Evolutionary conservation across 2,329 filamentous ascomycete species (phyloP), one percentile per base, ranked within the genome.

Genomic region (Capronia epimyces): DNA sequence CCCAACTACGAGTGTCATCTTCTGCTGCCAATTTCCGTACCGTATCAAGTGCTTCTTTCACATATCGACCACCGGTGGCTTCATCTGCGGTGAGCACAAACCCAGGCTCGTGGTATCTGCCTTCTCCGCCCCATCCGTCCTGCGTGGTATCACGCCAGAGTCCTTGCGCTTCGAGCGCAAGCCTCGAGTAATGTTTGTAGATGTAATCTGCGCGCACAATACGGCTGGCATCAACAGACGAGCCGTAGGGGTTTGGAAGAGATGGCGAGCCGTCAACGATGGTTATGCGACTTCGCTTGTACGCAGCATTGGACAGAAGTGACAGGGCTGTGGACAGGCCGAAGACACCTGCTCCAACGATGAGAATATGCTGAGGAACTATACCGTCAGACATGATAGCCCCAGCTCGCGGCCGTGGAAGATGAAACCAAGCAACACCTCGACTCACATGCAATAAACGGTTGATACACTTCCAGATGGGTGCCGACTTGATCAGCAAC

Each of bases 141-240:
- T 25, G 18, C 9, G 46, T 45, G 25, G 27, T 53, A 47, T 59
- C 54, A n/a, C 57, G 56, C 59, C 60, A 61, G 16, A 53, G 55
- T 15, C 44, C 41, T 63, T 87, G 86, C 1, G 89, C 89, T 29
- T 80, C 73, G 15, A 80, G 76, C 16, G 84, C 89, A 40, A 97
- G 80, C 13, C 75, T 71, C 4, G 88, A 80, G 69, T 97, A 97
- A 18, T 83, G 79, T 0, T 80, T 72, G 64, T 91, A 83, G 3
- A 87, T 83, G 65, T 97, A 97, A 74, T 97, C 91, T 31, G 83
- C 76, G 27, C 81, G 75, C 43, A 84, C 74, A 58, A 83, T 83
- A 49, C 81, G 79, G 18, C 77, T 81, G 40, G 73, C 73, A 64
- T 84, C 81, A 54, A 82, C 75, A 55, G 76, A 79, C 9, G 78